Percentiles rank a stretch among this genome's conserved stretches.
Conservation (phyloP, 495 filamentous ascomycete species). For the Neurospora africana region DNA sequence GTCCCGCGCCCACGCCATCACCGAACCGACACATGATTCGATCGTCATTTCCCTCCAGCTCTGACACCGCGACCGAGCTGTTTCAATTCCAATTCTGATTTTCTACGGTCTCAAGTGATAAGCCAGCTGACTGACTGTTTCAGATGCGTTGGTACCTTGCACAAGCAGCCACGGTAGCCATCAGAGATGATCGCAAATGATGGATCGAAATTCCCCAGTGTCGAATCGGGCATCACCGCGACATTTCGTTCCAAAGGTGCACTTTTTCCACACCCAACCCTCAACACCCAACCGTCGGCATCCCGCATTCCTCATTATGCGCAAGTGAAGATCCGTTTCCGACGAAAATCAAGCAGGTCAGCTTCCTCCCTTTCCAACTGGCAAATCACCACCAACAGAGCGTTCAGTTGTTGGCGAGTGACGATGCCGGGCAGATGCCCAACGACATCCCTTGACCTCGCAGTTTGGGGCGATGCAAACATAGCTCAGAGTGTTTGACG, state of each 20-base stretch:
- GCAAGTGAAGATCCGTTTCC: neutral
- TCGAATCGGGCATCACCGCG: neutral
- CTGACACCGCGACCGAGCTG: neutral
- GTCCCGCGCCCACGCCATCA: neutral
- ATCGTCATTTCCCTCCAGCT: neutral
- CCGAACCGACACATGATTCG: neutral
- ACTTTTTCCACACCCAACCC: neutral
- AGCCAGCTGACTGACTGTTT: neutral
- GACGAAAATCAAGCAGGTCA: neutral
- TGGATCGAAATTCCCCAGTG: neutral
- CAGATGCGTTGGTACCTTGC: neutral
- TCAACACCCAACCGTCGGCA: neutral
- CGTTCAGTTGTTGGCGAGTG: neutral
- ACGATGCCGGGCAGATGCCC: neutral
- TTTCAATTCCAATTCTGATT: neutral
- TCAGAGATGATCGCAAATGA: neutral
- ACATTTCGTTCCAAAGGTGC: neutral
- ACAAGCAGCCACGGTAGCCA: neutral
- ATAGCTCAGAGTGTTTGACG: neutral
- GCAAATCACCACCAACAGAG: neutral
- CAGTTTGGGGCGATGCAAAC: neutral
- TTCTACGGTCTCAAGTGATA: neutral
- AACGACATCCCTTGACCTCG: neutral
- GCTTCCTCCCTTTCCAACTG: neutral
- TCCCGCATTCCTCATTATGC: neutral